Percentiles rank a stretch among this genome's conserved stretches.
Evolutionary conservation across 345 rosid genomes (phyloP).

Genomic region (Murraya koenigii): DNA sequence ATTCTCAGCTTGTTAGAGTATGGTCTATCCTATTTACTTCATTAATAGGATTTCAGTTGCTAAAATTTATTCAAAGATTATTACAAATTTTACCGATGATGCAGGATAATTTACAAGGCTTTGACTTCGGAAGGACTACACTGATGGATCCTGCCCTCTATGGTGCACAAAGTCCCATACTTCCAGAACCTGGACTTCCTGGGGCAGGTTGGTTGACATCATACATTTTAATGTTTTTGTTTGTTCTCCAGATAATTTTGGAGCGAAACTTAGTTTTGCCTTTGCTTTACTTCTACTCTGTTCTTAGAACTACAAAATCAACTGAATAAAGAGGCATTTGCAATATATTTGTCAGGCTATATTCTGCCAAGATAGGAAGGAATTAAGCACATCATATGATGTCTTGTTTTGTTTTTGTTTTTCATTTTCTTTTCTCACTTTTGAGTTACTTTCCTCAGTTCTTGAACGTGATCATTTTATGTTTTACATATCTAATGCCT

Average conservation of each 20-base stretch:
- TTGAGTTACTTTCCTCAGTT: neutral
- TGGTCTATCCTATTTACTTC: neutral
- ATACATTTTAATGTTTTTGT: neutral
- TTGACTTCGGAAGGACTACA: neutral
- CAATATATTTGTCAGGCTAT: neutral
- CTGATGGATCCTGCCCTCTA: neutral
- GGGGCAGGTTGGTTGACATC: constrained; percentile 16
- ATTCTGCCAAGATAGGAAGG: neutral
- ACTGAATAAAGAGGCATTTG: neutral
- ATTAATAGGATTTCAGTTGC: neutral
- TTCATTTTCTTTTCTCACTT: neutral
- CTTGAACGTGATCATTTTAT: constrained; percentile 1
- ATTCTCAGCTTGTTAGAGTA: constrained; percentile 14
- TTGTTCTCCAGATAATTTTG: neutral
- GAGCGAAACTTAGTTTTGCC: neutral
- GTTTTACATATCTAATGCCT: neutral
- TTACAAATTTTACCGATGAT: neutral
- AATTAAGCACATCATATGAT: neutral
- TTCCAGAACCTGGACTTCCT: constrained; percentile 5
- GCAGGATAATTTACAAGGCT: constrained; percentile 17
- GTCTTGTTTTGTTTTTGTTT: neutral
- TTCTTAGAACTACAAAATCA: neutral
- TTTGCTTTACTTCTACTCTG: neutral
- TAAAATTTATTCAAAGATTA: neutral
- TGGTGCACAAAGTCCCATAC: neutral